Base-by-base conservation (phyloP, 352 stramenopile species). In the Phytophthora cactorum region DNA sequence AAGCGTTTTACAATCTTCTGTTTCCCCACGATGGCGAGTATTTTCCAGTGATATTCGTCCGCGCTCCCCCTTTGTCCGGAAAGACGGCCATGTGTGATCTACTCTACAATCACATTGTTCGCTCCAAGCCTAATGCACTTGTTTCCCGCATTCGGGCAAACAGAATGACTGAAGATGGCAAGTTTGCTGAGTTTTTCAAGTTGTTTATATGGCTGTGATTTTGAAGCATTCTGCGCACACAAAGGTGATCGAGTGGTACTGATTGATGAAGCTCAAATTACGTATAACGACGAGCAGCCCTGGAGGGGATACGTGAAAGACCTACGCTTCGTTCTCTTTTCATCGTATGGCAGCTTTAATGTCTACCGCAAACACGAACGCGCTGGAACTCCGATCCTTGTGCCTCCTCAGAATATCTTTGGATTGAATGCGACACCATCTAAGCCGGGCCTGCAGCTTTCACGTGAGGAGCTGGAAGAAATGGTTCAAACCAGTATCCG, bases 261-360 rank as follows among this genome's bases (percentile, higher is more conserved):
- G 8, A 27, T 46, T 25, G 39, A 46, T 46, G 39, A 46, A 46
- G 39, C 31, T 2, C 41, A 53, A 31, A 31, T 44, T 51, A 43
- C 22, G 38, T 73, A 65, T 15, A 62, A 62, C 46, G 69, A 77
- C 32, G 41, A 60, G 17, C 44, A 62, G 57, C 59, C 73, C 17
- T 73, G 69, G 69, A 29, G 47, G 31, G 60, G 66, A 29, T 70
- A 63, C 53, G 41, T 70, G 14, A 74, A 74, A 61, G 22, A 29
- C 43, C 51, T 76, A 27, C 44, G 63, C 17, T 72, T 72, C 43
- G 63, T 76, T 68, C 38, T 76, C 49, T 72, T 76, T 10, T 69
- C 57, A 50, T 76, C 68, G 10, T 72, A 68, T 61, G 49, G 46
- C n/a, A 66, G 58, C 17, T 52, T 52, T 52, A 3, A 43, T 31